Base-by-base conservation (phyloP, 2,329 filamentous ascomycete genomes). In the Penicillium sp. region DNA sequence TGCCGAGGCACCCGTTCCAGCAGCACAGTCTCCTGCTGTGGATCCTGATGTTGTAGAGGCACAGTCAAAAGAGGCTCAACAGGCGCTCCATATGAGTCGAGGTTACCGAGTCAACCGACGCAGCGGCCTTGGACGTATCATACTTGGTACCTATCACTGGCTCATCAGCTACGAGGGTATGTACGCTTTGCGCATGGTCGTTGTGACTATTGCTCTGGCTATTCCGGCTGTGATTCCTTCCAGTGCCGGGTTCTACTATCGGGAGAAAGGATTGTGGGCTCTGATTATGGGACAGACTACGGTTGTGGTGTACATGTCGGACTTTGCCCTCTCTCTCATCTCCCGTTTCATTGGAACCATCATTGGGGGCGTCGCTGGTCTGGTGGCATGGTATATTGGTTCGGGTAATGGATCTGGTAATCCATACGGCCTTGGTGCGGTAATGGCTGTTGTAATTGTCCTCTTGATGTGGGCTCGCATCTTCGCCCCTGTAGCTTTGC, bases 231-330 rank as follows among this genome's bases (percentile, higher is more conserved):
- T 70, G 0, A 66, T 81, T 3, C 74, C 76, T 0, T 60, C 64
- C 24, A 72, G 70, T 1, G 73, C 79, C 0, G 78, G 76, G 1
- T 81, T 82, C 59, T 81, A 74, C 56, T 81, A 79, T 45, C 72
- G 78, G 2, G 73, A 81, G 51, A 80, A 79, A 58, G 78, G 79
- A 0, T 66, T 82, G 0, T 82, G 79, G 79, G 77, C 69, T 0
- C 62, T 81, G 8, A 80, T 82, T 39, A 81, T 78, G 64, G 79
- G 72, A 0, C 79, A 81, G 57, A 78, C 76, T 0, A 72, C 70
- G 1, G 56, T 81, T 2, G 67, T 81, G 1, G 67, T 77, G 9
- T 81, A 81, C 57, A 74, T 80, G 69, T 74, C 77, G 0, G 79
- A 82, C 47, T 81, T 81, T 38, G 74, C 72, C 0, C 76, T 77